Conservation (phyloP, 495 filamentous ascomycete genomes). For the Amphirosellinia nigrospora region DNA sequence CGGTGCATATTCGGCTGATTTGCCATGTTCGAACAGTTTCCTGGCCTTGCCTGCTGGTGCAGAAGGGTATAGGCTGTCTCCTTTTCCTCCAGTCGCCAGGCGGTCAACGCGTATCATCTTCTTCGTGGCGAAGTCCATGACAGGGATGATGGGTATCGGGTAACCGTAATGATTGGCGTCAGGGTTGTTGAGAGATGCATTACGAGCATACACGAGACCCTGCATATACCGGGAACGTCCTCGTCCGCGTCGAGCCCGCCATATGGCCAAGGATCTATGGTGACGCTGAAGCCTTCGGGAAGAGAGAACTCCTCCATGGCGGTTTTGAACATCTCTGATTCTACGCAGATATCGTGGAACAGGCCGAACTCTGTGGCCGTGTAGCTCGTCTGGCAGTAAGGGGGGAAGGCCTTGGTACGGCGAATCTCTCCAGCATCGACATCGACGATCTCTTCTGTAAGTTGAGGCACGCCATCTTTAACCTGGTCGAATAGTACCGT, state of each 20-base stretch:
- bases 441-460: constrained; percentile 69
- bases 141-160: constrained; percentile 61
- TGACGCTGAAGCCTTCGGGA: constrained; percentile 66
- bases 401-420: constrained; percentile 60
- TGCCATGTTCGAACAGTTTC: constrained; percentile 50
- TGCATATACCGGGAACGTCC: constrained; percentile 59
- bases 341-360: constrained; percentile 65
- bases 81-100: constrained; percentile 54
- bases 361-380: constrained; percentile 66
- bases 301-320: constrained; percentile 66
- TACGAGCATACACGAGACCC: constrained; percentile 55
- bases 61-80: constrained; percentile 32
- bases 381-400: constrained; percentile 65
- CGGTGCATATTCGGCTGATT: constrained; percentile 58
- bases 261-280: constrained; percentile 77
- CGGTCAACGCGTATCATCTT: constrained; percentile 60
- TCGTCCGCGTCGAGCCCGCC: constrained; percentile 66
- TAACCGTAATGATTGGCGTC: constrained; percentile 64
- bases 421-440: constrained; percentile 55
- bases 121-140: constrained; percentile 59
- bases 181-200: constrained; percentile 51
- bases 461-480: constrained; percentile 61
- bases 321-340: constrained; percentile 65
- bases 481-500: constrained; percentile 71
- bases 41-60: constrained; percentile 34